Conservation (phyloP, 306 rosid species). For the Cucurbita pepo region DNA sequence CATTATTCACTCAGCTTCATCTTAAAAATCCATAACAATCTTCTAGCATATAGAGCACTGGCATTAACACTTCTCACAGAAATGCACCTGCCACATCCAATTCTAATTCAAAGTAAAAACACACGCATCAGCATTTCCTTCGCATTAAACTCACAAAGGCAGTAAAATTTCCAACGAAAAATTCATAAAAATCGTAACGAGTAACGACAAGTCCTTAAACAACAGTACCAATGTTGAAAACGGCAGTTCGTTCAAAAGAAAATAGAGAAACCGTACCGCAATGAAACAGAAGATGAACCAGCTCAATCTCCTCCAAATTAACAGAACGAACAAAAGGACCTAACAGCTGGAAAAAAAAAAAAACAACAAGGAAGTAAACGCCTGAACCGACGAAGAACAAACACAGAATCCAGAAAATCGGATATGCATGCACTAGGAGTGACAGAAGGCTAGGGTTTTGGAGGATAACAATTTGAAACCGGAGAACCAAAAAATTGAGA, state of each 20-base stretch:
- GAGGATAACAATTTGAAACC: background rate
- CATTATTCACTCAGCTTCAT: background rate
- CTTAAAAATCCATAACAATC: background rate
- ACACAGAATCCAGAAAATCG: background rate
- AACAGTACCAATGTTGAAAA: background rate
- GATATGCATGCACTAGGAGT: background rate
- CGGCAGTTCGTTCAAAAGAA: background rate
- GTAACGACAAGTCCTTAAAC: background rate
- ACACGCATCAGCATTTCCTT: background rate
- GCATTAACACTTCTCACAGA: background rate
- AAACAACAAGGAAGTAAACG: background rate
- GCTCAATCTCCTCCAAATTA: background rate
- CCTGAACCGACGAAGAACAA: background rate
- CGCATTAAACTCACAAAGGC: background rate
- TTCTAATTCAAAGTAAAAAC: background rate
- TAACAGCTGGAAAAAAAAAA: background rate
- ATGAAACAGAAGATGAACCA: background rate
- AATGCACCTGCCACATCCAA: background rate
- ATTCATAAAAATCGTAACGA: background rate
- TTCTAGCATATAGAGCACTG: background rate
- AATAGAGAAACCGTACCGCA: background rate
- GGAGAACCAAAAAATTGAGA: background rate
- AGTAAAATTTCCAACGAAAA: background rate
- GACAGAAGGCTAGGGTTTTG: background rate
- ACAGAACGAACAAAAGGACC: background rate